Conservation (phyloP, 768 basidiomycete genomes). For the Pleurotus sapidus region DNA sequence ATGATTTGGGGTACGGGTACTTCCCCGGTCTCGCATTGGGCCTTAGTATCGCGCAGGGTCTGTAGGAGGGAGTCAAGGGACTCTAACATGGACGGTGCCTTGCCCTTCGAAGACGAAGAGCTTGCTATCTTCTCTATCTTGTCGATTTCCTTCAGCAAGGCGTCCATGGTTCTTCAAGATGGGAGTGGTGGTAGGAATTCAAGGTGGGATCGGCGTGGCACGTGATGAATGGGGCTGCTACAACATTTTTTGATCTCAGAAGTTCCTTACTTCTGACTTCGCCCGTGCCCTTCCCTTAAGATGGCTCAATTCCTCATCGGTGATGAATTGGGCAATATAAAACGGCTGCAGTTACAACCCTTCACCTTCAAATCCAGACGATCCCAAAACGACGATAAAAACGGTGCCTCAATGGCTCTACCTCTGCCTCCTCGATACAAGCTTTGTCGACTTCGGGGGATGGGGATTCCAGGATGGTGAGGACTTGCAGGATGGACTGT, state of each 20-base stretch:
- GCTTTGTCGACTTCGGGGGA: conserved; percentile 19
- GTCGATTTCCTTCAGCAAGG: conserved; percentile 71
- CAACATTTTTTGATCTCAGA: no score
- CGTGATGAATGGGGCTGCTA: conserved; percentile 4
- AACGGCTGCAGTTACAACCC: conserved; percentile 47
- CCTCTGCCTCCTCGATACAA: conserved; percentile 27
- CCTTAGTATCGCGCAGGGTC: conserved; percentile 54
- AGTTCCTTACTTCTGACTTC: no score
- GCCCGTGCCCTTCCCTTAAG: not conserved
- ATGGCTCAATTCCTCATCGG: conserved; percentile 75
- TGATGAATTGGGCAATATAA: conserved; percentile 78
- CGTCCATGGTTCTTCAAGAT: conserved; percentile 51
- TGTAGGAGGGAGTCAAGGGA: conserved; percentile 65
- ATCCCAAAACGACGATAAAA: conserved; percentile 29
- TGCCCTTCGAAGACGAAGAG: conserved; percentile 42
- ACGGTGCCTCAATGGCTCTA: conserved; percentile 21
- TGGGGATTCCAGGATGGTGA: no score
- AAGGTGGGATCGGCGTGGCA: not conserved
- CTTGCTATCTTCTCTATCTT: conserved; percentile 69
- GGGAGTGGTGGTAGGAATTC: not conserved
- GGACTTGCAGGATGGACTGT: no score
- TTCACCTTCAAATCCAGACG: conserved; percentile 20
- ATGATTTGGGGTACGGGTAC: conserved; percentile 47
- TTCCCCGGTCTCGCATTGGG: conserved; percentile 44
- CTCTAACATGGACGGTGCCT: conserved; percentile 49